Conservation (phyloP, 2,329 filamentous ascomycete species). For the Saccharata proteae region DNA sequence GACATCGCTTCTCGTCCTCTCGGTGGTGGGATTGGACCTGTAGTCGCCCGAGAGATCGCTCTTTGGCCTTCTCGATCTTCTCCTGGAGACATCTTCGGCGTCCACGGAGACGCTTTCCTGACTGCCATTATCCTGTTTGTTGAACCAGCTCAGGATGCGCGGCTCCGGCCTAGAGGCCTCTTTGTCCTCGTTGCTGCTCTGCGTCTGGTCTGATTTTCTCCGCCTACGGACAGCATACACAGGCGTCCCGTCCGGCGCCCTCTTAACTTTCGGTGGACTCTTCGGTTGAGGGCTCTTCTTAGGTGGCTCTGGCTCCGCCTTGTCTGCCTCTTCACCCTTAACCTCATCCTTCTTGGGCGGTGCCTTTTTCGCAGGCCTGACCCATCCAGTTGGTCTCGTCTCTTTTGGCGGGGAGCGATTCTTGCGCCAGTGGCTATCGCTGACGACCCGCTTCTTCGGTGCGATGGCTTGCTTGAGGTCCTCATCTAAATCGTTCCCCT, state of each 20-base stretch:
- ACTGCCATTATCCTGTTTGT: constrained; percentile 1
- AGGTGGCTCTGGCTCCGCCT: constrained; percentile 2
- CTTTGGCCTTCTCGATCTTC: constrained; percentile 6
- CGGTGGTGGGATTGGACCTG: too few relatives aligned
- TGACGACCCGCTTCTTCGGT: constrained; percentile 85
- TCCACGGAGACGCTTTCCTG: constrained; percentile 2
- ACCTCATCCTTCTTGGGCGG: constrained; percentile 5
- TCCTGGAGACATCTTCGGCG: constrained; percentile 2
- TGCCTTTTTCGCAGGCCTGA: constrained; percentile 18
- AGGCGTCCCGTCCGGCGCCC: constrained; percentile 4
- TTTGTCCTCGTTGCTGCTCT: constrained; percentile 7
- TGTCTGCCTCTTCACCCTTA: too few relatives aligned
- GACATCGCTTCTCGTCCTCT: constrained; percentile 2
- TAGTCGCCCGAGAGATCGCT: too few relatives aligned
- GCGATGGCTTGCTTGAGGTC: constrained; percentile 43
- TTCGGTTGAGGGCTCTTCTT: constrained; percentile 1
- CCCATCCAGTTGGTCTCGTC: constrained; percentile 26
- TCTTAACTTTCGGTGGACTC: constrained; percentile 2
- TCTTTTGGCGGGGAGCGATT: constrained; percentile 33
- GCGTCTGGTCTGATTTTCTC: constrained; percentile 3
- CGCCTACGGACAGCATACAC: constrained; percentile 6
- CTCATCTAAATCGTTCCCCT: constrained; percentile 28
- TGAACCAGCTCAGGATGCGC: background rate
- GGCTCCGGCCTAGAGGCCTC: background rate
- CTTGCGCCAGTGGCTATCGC: constrained; percentile 76